Evolutionary conservation across 805 yeast species (phyloP), one percentile per base, ranked within the genome.

Genomic region (Blastobotrys americana): DNA sequence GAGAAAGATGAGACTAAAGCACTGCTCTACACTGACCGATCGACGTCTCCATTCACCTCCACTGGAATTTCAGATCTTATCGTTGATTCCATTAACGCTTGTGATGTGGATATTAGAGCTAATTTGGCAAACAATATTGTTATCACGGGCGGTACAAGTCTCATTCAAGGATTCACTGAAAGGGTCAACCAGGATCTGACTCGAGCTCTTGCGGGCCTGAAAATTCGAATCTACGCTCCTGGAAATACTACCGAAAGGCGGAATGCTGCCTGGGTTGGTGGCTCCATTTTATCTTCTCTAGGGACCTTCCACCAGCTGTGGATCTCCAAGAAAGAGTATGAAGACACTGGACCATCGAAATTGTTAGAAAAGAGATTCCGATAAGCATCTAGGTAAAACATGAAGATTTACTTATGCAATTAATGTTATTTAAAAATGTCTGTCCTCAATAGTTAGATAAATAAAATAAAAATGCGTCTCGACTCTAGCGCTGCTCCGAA

Each of bases 221-320:
- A 89, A 63, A 79, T 88, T 36, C 71, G 96, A 58, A 73, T 89
- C 27, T 83, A 87, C 54, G 82, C 95, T 2, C 77, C 82, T 4
- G 96, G 96, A 5, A 64, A 63, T 49, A 47, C 81, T 3, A 72
- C 72, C 45, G 96, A 89, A 64, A 75, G 96, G 58, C 76, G 78
- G 52, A 82, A 76, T 58, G 84, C 87, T 48, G 72, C 90, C 5
- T 89, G 96, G 96, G 75, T 89, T 41, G 97, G 97, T 37, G 96
- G 96, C 5, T 81, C 90, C 52, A 88, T 89, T 33, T 68, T 89
- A 45, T 79, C 95, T 4, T 81, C 93, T 42, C 71, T 89, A 55
- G 97, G 97, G 27, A 85, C 96, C 2, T 89, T 89, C 72, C 97
- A 89, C 63, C 97, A 89, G 64, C 84, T 93, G 66, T 89, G 96